Percentiles rank a stretch among this genome's conserved stretches.
These are phyloP conservation scores for Hyparrhenia diplandra DNA, from an alignment of 176 grass and related monocot genomes.

Conservation along the genomic window DNA sequence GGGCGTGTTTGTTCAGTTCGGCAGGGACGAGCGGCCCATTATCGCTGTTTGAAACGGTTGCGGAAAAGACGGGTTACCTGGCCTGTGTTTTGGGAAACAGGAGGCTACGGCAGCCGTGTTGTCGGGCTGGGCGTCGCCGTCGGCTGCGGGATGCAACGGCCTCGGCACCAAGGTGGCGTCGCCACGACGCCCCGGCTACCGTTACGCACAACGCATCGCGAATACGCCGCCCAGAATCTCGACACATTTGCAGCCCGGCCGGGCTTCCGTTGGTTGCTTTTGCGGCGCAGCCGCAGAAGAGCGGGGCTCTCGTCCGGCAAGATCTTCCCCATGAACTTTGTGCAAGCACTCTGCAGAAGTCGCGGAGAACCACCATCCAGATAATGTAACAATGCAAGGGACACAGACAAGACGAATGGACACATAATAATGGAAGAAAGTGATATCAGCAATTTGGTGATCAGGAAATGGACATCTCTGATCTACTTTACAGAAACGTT, in stretches of 20 bases:
- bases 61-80: not conserved
- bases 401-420: not conserved
- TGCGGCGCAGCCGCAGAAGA: not conserved
- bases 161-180: conserved; percentile 34
- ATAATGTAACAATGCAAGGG: not conserved
- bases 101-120: not conserved
- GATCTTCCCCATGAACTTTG: not conserved
- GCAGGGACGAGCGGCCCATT: not conserved
- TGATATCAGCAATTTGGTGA: not conserved
- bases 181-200: conserved; percentile 27
- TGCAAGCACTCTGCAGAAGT: not conserved
- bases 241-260: not conserved
- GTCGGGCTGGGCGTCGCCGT: conserved; percentile 25
- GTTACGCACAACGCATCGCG: conserved; percentile 49
- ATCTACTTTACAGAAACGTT: not conserved
- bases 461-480: not conserved
- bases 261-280: not conserved
- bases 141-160: conserved; percentile 35
- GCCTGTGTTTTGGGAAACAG: not conserved
- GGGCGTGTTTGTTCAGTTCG: not conserved
- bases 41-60: conserved; percentile 21
- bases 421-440: not conserved
- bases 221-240: not conserved
- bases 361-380: not conserved
- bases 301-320: conserved; percentile 3